Conservation (phyloP, 208 protist genomes). For the Sergeia podlipaevii region DNA sequence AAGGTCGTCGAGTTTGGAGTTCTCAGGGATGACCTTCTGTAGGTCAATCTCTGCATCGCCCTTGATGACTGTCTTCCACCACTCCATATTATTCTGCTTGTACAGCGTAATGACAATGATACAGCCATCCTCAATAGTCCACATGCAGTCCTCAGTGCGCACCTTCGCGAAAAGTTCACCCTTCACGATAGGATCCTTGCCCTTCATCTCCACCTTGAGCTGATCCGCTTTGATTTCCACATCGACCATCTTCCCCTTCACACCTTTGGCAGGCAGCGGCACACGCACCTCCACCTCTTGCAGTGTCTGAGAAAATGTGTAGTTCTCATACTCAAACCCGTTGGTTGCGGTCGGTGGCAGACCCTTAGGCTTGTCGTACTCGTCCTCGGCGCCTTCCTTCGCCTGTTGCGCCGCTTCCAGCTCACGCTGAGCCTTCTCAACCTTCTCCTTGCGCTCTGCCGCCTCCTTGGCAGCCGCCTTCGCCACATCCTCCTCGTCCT, state of each 20-base stretch:
- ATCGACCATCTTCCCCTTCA: conserved; percentile 74
- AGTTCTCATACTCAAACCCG: conserved; percentile 86
- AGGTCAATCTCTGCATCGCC: conserved; percentile 91
- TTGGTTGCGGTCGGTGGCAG: conserved; percentile 77
- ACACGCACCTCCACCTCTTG: conserved; percentile 88
- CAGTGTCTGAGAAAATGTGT: conserved; percentile 88
- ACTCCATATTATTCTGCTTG: conserved; percentile 92
- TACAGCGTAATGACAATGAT: conserved; percentile 83
- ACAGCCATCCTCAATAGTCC: conserved; percentile 90
- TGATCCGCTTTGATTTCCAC: conserved; percentile 61
- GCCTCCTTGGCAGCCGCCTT: conserved; percentile 54
- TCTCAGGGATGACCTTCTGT: conserved; percentile 94
- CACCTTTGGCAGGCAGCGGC: conserved; percentile 57
- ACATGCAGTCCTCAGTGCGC: conserved; percentile 86
- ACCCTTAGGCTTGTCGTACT: conserved; percentile 74
- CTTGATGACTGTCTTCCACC: conserved; percentile 89
- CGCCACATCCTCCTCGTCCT: conserved; percentile 50
- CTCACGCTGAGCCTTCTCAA: conserved; percentile 36
- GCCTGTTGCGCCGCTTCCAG: conserved; percentile 19
- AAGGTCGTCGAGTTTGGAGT: conserved; percentile 94
- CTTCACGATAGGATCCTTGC: conserved; percentile 75
- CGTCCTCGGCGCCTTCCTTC: conserved; percentile 23
- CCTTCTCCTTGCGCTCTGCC: conserved; percentile 27
- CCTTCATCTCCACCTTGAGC: conserved; percentile 81
- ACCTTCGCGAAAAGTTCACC: conserved; percentile 74